Base-by-base conservation (phyloP, 1,284 basidiomycete species). In the Cryptococcus sp. region DNA sequence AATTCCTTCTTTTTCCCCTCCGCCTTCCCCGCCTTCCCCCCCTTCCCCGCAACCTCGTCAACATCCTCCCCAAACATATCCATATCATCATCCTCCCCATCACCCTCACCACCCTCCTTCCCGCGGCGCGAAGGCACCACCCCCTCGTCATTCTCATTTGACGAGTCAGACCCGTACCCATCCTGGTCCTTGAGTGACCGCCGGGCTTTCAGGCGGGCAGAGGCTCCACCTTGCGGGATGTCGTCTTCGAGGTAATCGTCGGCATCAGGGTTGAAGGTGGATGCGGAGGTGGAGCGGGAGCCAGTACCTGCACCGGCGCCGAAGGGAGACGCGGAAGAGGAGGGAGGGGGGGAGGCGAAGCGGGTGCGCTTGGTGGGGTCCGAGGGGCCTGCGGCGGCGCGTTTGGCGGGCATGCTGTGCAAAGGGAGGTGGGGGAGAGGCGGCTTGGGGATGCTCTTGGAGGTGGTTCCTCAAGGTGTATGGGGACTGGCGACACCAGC, bases 121-220 rank as follows among this genome's bases (percentile, higher is more conserved):
- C 56, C 65, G 0, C 72, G 54, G 55, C 89, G 82, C 69, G 87
- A 88, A 20, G 80, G 80, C 15, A 92, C 91, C 36, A 93, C 90
- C 20, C 89, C 88, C 71, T 94, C 92, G 21, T 61, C 59, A 7
- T 89, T 91, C 61, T 94, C 91, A 68, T 92, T 89, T 52, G 86
- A 92, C 1, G 91, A 94, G 75, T 97, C 94, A 1, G 90, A 92
- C 5, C 92, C 92, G 73, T 96, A 97, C 3, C 93, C 94, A 52
- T 91, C 90, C 24, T 83, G 87, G 53, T 80, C 76, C 69, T 86
- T 87, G 55, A 94, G 83, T 7, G 65, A 83, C 80, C 54, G 86
- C 83, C 76, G 85, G 82, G 52, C 87, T 83, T 70, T 89, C 79
- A 69, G 88, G 84, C 42, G 84, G 4, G 62, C 61, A 15, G 48